Evolutionary conservation across 2,329 filamentous ascomycete genomes (phyloP), one percentile per base, ranked within the genome.

Genomic region (Stachybotrys chartarum): DNA sequence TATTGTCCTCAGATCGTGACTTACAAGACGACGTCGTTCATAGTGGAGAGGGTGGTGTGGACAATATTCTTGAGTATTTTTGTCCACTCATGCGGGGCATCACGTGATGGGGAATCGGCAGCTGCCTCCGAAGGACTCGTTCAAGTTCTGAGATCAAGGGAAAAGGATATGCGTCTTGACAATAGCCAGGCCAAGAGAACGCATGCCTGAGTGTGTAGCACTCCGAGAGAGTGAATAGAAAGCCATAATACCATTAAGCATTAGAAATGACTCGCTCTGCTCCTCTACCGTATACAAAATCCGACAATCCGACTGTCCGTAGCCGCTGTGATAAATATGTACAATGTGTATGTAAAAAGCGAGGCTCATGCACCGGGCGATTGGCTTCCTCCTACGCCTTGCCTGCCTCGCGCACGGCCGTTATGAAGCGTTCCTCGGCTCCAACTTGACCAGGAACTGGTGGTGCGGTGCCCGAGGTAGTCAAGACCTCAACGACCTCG

Each of bases 391-490:
- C 56, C 35, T 42, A 71, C 35, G 63, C 63, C 56, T 69, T 71
- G 58, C 68, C 68, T 18, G 68, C 68, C 50, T 70, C 69, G 30
- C 69, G 69, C 50, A 71, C 65, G 30, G 65, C 64, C 12, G 64
- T 61, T 64, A 71, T 71, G 52, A 71, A 71, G 39, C 71, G 69
- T 57, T 80, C 77, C 58, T 80, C 78, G n/a, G 77, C 75, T 8
- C 77, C 77, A 7, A 70, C 60, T 56, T 72, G 71, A 10, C 73
- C 74, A 7, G 75, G 64, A 2, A 63, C 68, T 18, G 69, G 68
- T 31, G 64, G 61, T 54, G 58, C 62, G 48, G 63, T 65, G 18
- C 63, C 61, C 30, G 66, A 68, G 32, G 57, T 69, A 55, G 49
- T 75, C 64, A 56, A 61, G 30, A 78, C 67, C 2, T 66, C 62